Conservation (phyloP, 1,139 yeast genomes). For the Pichia sp. region DNA sequence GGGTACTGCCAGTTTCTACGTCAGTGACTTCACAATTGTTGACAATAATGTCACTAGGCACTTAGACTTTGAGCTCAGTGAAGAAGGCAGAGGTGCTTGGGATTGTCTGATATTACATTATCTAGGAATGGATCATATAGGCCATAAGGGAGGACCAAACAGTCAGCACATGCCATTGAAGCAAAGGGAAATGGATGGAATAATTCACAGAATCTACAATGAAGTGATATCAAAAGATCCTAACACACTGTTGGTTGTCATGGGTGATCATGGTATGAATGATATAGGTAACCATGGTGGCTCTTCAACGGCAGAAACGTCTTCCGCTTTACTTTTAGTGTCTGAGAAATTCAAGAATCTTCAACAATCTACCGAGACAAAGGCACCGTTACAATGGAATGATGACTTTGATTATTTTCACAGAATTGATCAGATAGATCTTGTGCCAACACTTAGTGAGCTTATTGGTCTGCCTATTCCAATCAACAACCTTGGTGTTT, state of each 20-base stretch:
- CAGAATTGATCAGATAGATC: slow-evolving; percentile 68
- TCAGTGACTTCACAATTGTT: slow-evolving; percentile 89
- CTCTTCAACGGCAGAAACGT: slow-evolving; percentile 84
- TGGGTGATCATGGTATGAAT: slow-evolving; percentile 98
- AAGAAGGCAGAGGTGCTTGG: slow-evolving; percentile 42
- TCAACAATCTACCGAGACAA: slow-evolving; percentile 10
- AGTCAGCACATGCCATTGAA: slow-evolving; percentile 75
- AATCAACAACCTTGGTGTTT: slow-evolving; percentile 71
- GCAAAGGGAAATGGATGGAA: slow-evolving; percentile 76
- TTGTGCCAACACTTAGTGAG: slow-evolving; percentile 78
- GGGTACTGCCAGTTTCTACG: slow-evolving; percentile 92
- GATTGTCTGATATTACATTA: slow-evolving; percentile 85
- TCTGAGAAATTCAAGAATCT: slow-evolving; percentile 47
- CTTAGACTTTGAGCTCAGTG: slow-evolving; percentile 45
- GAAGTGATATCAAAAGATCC: slow-evolving; percentile 35
- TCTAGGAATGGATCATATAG: slow-evolving; percentile 92
- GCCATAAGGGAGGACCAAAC: slow-evolving; percentile 91
- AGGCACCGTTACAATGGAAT: slow-evolving; percentile 38
- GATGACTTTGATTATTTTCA: slow-evolving; percentile 46
- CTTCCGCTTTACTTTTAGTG: slow-evolving; percentile 68
- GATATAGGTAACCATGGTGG: slow-evolving; percentile 96
- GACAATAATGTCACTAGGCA: slow-evolving; percentile 92
- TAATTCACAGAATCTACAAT: slow-evolving; percentile 48
- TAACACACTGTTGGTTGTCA: slow-evolving; percentile 60
- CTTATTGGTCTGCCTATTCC: slow-evolving; percentile 81